Base-by-base conservation (phyloP, 768 basidiomycete genomes). In the Suillus sp. region DNA sequence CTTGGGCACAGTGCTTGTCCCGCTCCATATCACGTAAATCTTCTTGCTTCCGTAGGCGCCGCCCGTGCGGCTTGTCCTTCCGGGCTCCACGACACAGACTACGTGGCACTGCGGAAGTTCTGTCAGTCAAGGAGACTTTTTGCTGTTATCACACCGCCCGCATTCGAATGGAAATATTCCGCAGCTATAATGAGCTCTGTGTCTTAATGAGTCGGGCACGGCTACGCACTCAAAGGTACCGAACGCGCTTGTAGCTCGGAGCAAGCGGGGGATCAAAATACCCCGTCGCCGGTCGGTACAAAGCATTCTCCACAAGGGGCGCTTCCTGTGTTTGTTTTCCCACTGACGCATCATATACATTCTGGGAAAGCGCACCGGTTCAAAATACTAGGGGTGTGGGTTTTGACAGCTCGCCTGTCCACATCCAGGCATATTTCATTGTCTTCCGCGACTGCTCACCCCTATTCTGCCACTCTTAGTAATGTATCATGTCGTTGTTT, bases 331-430 rank as follows among this genome's bases (percentile, higher is more conserved):
- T 53, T 1, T 53, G 6, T 27, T n/a, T 48, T 25, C 22, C 22
- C 7, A 20, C 10, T 30, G 4, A 30, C 30, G 51, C 51, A 34
- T n/a, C 20, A 13, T n/a, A n/a, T 3, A 53, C 51, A 34, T 53
- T 53, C 11, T 53, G 32, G 51, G 51, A 53, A 53, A 53, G 11
- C 11, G 51, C 32, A 34, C 51, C 20, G 11, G 51, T 53, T 53
- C 51, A 32, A 13, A 11, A 1, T n/a, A 32, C 18, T 11, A 51
- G 30, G 30, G 50, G 10, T 53, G 27, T 10, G 34, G 30, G 51
- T n/a, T 20, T n/a, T 32, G 27, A 20, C 2, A 32, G 30, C 18
- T 20, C 51, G 11, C 32, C 11, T n/a, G 5, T n/a, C 51, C 32
- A 53, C 32, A 53, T 53, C 1, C 11, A 32, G 51, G 32, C 32